Conservation (phyloP, 2,329 filamentous ascomycete species). For the Parastagonospora nodorum region DNA sequence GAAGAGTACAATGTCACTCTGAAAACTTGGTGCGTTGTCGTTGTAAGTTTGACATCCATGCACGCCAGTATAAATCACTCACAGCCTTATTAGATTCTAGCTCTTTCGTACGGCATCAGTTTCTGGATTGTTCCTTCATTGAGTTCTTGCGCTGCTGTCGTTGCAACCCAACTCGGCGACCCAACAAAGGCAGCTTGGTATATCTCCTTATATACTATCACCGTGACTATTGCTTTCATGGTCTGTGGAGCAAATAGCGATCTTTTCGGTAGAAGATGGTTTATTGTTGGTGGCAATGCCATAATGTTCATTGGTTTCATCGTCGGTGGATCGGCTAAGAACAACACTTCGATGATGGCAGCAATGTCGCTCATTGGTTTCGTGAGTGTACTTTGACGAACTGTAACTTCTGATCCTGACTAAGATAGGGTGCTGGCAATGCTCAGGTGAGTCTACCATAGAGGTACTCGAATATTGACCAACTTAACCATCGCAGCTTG, state of each 20-base stretch:
- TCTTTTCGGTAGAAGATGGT: constrained; percentile 55
- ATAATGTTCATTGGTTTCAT: constrained; percentile 48
- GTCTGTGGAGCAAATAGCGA: constrained; percentile 52
- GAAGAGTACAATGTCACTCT: constrained; percentile 48
- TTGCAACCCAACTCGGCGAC: constrained; percentile 46
- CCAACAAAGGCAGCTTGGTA: constrained; percentile 41
- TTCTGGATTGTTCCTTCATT: constrained; percentile 49
- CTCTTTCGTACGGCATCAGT: constrained; percentile 46
- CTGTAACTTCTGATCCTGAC: background rate
- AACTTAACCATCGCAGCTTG: constrained; percentile 12
- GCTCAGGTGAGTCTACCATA: constrained; percentile 20
- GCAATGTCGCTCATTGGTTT: constrained; percentile 52
- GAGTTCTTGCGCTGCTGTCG: constrained; percentile 33
- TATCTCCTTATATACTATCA: constrained; percentile 47
- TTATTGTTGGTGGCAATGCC: constrained; percentile 52
- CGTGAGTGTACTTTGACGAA: background rate
- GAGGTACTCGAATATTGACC: background rate
- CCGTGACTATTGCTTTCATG: constrained; percentile 51
- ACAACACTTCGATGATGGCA: constrained; percentile 46
- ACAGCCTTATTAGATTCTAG: constrained; percentile 32
- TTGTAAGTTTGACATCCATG: constrained; percentile 5
- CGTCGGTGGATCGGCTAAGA: constrained; percentile 45
- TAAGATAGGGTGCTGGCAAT: constrained; percentile 18
- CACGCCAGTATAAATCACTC: background rate
- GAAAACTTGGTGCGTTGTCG: constrained; percentile 49